Evolutionary conservation across 352 stramenopile species (phyloP).

Genomic region (Globisporangium polare): DNA sequence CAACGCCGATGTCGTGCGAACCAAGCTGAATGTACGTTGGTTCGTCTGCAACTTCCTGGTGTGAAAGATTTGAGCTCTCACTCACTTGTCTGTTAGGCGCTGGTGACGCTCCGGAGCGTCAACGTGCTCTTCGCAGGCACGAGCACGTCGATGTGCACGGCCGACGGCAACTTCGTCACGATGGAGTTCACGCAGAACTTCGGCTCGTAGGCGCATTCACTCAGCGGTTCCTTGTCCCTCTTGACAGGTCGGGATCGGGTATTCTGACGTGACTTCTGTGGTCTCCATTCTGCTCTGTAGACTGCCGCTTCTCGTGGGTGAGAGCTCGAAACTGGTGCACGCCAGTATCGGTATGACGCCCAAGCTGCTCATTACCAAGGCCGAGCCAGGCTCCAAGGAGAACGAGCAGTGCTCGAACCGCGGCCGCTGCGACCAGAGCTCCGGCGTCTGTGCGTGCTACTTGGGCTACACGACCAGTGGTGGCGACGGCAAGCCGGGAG

Average conservation of each 20-base stretch:
- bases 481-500: slow-evolving; percentile 40
- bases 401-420: slow-evolving; percentile 81
- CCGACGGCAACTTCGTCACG: slow-evolving; percentile 65
- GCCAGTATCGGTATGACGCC: slow-evolving; percentile 45
- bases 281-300: slow-evolving; percentile 11
- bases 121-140: slow-evolving; percentile 57
- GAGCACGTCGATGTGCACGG: slow-evolving; percentile 54
- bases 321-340: slow-evolving; percentile 50
- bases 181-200: slow-evolving; percentile 83
- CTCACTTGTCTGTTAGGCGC: slow-evolving; percentile 22
- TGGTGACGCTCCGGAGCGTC: slow-evolving; percentile 51
- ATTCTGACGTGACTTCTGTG: background rate
- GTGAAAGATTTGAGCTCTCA: background rate
- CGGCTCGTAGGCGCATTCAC: slow-evolving; percentile 37
- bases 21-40: slow-evolving; percentile 60
- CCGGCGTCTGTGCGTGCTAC: slow-evolving; percentile 87
- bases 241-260: background rate
- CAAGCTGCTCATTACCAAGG: slow-evolving; percentile 43
- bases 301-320: slow-evolving; percentile 72
- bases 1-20: slow-evolving; percentile 48
- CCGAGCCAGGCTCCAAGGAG: slow-evolving; percentile 88
- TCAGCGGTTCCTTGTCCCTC: background rate
- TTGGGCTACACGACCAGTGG: slow-evolving; percentile 71
- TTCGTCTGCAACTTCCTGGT: background rate
- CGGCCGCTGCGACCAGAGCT: slow-evolving; percentile 59